Conservation (phyloP, 345 rosid genomes). For the Clausena lansium region DNA sequence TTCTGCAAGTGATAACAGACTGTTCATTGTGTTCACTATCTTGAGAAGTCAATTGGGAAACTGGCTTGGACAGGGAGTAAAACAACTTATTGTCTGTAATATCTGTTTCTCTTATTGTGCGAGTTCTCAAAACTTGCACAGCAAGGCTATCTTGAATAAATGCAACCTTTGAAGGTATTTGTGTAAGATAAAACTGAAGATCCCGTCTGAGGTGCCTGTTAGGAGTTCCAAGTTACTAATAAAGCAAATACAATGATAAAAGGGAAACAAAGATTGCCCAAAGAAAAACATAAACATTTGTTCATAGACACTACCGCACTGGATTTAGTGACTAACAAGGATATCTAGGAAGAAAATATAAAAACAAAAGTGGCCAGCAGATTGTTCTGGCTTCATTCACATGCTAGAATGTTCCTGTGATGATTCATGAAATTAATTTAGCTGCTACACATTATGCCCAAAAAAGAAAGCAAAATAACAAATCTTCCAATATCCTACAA, state of each 20-base stretch:
- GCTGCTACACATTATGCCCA: not conserved
- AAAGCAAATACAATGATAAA: not conserved
- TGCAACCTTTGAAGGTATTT: constrained; percentile 53
- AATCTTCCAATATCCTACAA: not conserved
- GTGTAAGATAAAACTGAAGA: constrained; percentile 38
- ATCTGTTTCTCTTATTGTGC: constrained; percentile 20
- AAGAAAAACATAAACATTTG: not conserved
- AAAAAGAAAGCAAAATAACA: not conserved
- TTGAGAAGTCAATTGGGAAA: constrained; percentile 24
- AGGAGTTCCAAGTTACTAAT: not conserved
- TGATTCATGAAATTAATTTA: not conserved
- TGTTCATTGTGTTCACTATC: constrained; percentile 19
- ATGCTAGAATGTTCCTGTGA: not conserved
- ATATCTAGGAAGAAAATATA: not conserved
- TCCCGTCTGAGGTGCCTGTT: constrained; percentile 54
- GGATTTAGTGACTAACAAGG: not conserved
- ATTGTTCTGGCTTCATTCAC: not conserved
- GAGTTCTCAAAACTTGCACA: constrained; percentile 32
- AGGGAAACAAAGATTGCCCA: not conserved
- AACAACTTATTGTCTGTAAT: constrained; percentile 25
- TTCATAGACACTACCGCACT: not conserved
- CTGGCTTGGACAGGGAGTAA: constrained; percentile 38
- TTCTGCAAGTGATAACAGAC: constrained; percentile 12
- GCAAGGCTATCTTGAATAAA: constrained; percentile 38
- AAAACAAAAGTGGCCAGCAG: not conserved